A percentile compares a stretch with the other conserved stretches of the same genome.
phyloP scores from a whole-genome alignment of 768 basidiomycete genomes.

The Kwoniella pini region DNA sequence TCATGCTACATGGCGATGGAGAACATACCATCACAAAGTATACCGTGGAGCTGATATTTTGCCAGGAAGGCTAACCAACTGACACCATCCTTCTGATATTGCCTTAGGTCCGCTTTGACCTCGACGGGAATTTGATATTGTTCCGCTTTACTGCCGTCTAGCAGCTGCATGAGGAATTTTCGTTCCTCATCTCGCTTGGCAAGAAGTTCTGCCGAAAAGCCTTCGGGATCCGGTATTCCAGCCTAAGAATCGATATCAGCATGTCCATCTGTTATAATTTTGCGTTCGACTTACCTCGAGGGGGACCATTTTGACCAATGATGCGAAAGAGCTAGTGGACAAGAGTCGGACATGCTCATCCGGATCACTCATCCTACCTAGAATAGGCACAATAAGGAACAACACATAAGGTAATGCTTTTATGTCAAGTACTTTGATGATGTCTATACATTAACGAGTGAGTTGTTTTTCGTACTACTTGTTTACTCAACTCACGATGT shows the following conservation, averaged over 20 bases:
- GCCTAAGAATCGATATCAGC: slow-evolving; percentile 60
- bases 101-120: slow-evolving; percentile 91
- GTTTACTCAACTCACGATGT: slow-evolving; percentile 68
- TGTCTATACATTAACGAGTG: slow-evolving; percentile 61
- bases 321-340: slow-evolving; percentile 96
- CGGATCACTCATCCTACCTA: slow-evolving; percentile 94
- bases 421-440: slow-evolving; percentile 86
- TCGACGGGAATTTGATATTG: slow-evolving; percentile 79
- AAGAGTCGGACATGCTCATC: slow-evolving; percentile 89
- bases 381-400: slow-evolving; percentile 91
- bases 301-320: slow-evolving; percentile 96
- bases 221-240: slow-evolving; percentile 92
- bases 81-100: slow-evolving; percentile 97
- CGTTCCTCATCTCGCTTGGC: slow-evolving; percentile 83
- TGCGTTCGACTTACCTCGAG: slow-evolving; percentile 67
- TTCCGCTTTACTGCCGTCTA: slow-evolving; percentile 93
- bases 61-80: slow-evolving; percentile 98
- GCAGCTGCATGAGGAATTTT: slow-evolving; percentile 85
- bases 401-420: slow-evolving; percentile 95
- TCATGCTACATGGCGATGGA: too few species aligned
- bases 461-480: not conserved
- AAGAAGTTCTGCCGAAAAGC: slow-evolving; percentile 83
- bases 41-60: slow-evolving; percentile 96
- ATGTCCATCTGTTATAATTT: not conserved
- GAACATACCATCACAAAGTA: slow-evolving; percentile 87